Evolutionary conservation across 176 grass and related monocot species (phyloP).

Genomic region (Saccharum spontaneum): DNA sequence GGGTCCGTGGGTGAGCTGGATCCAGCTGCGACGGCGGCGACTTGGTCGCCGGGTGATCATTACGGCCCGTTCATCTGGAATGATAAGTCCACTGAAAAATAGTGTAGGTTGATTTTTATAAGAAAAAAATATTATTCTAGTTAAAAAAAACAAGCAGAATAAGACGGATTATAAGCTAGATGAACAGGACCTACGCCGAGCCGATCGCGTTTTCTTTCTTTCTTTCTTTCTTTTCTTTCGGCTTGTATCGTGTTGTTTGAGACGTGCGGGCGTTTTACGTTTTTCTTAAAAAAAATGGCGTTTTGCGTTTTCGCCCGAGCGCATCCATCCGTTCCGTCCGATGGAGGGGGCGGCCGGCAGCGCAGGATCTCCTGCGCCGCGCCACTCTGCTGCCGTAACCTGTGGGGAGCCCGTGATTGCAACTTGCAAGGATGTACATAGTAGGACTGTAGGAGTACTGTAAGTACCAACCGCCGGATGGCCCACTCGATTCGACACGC

Average conservation of each 20-base stretch:
- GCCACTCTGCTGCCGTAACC: not conserved
- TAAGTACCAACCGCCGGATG: not conserved
- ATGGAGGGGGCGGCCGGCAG: not conserved
- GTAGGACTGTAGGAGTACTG: no score
- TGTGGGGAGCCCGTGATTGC: not conserved
- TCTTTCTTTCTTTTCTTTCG: not conserved
- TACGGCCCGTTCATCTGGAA: no score
- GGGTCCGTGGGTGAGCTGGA: slow-evolving; percentile 38
- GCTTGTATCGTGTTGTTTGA: no score
- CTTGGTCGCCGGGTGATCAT: not conserved
- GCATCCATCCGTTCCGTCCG: not conserved
- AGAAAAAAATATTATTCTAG: no score
- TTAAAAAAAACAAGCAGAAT: no score
- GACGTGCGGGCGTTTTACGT: not conserved
- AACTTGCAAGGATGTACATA: no score
- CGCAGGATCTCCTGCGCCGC: not conserved
- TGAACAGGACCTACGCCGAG: no score
- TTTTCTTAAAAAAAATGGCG: no score
- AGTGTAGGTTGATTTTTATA: no score
- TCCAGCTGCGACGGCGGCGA: slow-evolving; percentile 5
- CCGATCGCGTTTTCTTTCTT: not conserved
- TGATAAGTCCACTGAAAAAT: no score
- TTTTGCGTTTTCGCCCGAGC: not conserved
- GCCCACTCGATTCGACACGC: not conserved
- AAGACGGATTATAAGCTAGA: no score